Percentiles rank a stretch among this genome's conserved stretches.
These are phyloP conservation scores for Colletotrichum scovillei DNA, from an alignment of 2,329 filamentous ascomycete species.

Conservation along the genomic window DNA sequence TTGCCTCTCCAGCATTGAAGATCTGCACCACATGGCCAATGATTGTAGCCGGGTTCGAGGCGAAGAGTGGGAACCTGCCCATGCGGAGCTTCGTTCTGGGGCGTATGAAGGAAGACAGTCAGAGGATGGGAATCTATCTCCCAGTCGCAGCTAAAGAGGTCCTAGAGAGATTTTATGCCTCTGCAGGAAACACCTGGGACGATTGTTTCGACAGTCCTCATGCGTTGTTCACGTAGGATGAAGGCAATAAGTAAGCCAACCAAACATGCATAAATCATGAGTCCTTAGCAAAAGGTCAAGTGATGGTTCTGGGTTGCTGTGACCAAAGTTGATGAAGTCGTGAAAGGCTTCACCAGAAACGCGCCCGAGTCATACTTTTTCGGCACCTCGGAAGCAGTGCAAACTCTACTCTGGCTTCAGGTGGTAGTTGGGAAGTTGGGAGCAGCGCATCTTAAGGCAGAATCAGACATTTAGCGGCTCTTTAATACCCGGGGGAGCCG, in stretches of 20 bases:
- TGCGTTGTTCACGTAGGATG: slow-evolving; percentile 1
- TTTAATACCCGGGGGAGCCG: neutral
- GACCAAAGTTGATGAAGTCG: neutral
- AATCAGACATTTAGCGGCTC: neutral
- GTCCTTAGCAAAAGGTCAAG: neutral
- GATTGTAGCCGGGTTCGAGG: slow-evolving; percentile 24
- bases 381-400: neutral
- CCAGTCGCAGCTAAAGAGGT: slow-evolving; percentile 4
- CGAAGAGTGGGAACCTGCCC: neutral
- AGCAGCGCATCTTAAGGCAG: neutral
- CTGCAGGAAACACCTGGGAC: slow-evolving; percentile 1
- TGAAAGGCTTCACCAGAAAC: neutral
- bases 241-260: too few species aligned
- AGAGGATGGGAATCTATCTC: neutral
- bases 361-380: too few species aligned
- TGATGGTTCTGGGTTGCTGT: neutral
- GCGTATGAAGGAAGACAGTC: neutral
- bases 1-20: neutral
- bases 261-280: neutral
- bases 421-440: neutral
- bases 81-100: neutral
- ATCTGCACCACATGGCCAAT: slow-evolving; percentile 4
- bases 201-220: slow-evolving; percentile 24
- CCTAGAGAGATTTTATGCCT: slow-evolving; percentile 18
- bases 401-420: neutral